phyloP scores from a whole-genome alignment of 139 green algal species.

The Gonium pectorale region DNA sequence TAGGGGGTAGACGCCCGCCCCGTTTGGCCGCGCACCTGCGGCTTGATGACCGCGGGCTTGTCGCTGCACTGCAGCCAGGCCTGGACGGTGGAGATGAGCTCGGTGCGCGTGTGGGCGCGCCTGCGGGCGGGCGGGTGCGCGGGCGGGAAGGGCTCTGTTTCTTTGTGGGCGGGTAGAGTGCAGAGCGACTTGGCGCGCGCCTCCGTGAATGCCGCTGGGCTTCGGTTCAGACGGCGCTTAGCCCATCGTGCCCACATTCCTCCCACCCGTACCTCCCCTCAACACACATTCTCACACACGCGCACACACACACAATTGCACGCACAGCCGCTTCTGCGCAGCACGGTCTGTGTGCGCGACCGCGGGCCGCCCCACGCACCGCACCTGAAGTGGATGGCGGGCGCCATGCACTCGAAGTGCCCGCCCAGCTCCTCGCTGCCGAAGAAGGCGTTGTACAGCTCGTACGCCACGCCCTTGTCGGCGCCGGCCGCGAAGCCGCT shows the following conservation, averaged over 20 bases:
- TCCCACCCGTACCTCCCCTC: too few relatives aligned
- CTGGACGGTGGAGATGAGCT: conserved; percentile 32
- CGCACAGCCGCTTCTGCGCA: too few relatives aligned
- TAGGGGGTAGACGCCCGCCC: too few relatives aligned
- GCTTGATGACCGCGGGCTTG: conserved; percentile 50
- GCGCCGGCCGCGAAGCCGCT: conserved; percentile 43
- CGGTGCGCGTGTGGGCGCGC: conserved; percentile 10
- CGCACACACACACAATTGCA: too few relatives aligned
- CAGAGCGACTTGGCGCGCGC: too few relatives aligned
- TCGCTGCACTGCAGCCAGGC: conserved; percentile 22
- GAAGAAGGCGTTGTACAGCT: conserved; percentile 57
- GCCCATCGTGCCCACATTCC: too few relatives aligned
- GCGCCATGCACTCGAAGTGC: conserved; percentile 39
- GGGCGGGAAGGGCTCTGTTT: too few relatives aligned
- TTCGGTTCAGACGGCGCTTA: too few relatives aligned
- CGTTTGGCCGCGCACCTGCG: conserved; percentile 32
- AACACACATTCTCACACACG: too few relatives aligned
- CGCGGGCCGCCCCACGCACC: not conserved
- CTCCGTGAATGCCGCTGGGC: too few relatives aligned
- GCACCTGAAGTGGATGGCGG: conserved; percentile 34
- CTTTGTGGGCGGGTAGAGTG: too few relatives aligned
- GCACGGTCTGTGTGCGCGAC: not conserved
- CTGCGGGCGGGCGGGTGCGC: not conserved
- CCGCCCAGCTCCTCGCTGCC: not conserved
- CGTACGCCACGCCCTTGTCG: conserved; percentile 56